Evolutionary conservation across 805 yeast species (phyloP).

Genomic region (Saturnispora sanitii): DNA sequence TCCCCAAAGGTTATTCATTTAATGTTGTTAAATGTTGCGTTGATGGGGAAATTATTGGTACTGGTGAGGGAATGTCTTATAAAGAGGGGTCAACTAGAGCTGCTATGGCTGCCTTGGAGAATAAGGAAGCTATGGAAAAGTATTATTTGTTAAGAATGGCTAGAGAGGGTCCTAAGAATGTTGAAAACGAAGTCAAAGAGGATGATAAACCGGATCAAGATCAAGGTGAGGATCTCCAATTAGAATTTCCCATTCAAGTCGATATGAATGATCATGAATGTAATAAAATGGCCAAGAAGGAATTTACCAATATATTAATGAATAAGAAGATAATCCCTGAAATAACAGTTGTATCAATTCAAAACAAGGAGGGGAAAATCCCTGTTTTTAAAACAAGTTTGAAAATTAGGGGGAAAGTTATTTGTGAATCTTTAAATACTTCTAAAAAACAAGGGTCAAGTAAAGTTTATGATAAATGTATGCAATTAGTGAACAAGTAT

Average conservation of each 20-base stretch:
- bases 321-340: constrained; percentile 22
- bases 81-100: constrained; percentile 80
- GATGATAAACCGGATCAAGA: background rate
- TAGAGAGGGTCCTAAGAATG: constrained; percentile 37
- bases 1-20: constrained; percentile 24
- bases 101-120: constrained; percentile 67
- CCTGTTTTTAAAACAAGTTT: constrained; percentile 21
- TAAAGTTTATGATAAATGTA: constrained; percentile 29
- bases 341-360: constrained; percentile 16
- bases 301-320: constrained; percentile 4
- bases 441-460: constrained; percentile 32
- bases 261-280: background rate
- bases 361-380: constrained; percentile 7
- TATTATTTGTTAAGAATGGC: constrained; percentile 49
- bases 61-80: constrained; percentile 57
- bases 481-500: constrained; percentile 10
- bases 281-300: constrained; percentile 8
- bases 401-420: constrained; percentile 23
- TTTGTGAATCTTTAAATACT: constrained; percentile 27
- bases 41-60: constrained; percentile 57
- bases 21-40: constrained; percentile 45
- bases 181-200: constrained; percentile 1
- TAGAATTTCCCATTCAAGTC: background rate
- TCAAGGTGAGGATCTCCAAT: background rate
- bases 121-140: constrained; percentile 51